Base-by-base conservation (phyloP, 192 early-diverging fungal species). In the Thamnidium elegans region DNA sequence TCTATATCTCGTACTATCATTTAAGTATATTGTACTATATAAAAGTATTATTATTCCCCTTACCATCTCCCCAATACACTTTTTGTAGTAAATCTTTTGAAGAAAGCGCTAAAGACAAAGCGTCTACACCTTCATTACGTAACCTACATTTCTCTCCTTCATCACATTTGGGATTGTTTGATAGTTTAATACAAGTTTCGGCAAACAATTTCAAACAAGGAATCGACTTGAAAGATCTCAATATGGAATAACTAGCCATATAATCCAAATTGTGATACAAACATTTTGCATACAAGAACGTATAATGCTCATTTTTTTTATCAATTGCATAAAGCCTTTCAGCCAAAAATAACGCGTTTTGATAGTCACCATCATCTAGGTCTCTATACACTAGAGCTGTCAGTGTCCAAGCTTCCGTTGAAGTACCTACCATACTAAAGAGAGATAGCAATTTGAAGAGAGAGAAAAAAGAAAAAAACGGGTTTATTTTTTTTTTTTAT, bases 241-340 rank as follows among this genome's bases (percentile, higher is more conserved):
- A 32, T 8, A 70, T 46, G 13, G 36, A 34, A 23, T 65, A 65
- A n/a, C 54, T 50, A 0, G 45, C 69, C 32, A 58, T 58, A 34
- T 65, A 70, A 23, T 70, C 69, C 3, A 45, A 46, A 20, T 36
- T 55, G 20, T 36, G 48, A 21, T 58, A 70, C 2, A 70, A 34
- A 53, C 69, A 60, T 32, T 65, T 59, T n/a, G 54, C 62, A 46
- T 65, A 70, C 19, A 70, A 36, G 7, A 44, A 70, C 20, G 30
- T 17, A 43, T 70, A 65, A 5, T 59, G 55, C 14, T 58, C 26
- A 54, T 70, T 70, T 10, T 21, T 70, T 19, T 65, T 58, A 48
- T 70, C 69, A 30, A 70, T 65, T 3, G 62, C 69, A 42, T 70
- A 70, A 1, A 70, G 46, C 45, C 69, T 55, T 43, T 70, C 69